phyloP scores from a whole-genome alignment of 495 filamentous ascomycete species.

The Penicillium canariense region DNA sequence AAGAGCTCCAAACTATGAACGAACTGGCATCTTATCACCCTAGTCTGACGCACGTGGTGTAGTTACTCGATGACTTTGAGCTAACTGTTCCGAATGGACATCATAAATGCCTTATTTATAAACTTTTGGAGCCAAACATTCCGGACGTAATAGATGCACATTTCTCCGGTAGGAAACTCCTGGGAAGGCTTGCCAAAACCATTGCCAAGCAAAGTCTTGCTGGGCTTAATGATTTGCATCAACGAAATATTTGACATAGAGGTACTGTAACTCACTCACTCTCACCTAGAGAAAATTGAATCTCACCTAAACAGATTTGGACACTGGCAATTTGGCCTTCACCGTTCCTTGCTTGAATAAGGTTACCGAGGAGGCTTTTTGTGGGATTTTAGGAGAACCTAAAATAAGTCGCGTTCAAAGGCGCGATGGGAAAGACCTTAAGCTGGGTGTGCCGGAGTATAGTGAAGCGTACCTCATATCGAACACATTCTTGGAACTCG shows the following conservation, averaged over 20 bases:
- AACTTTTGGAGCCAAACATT: conserved; percentile 43
- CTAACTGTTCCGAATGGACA: conserved; percentile 43
- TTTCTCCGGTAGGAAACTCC: conserved; percentile 35
- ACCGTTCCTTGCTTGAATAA: conserved; percentile 22
- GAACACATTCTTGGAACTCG: conserved; percentile 19
- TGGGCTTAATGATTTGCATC: conserved; percentile 42
- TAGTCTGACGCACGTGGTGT: conserved; percentile 25
- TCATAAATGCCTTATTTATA: conserved; percentile 47
- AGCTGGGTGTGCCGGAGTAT: conserved; percentile 34
- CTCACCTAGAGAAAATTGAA: conserved; percentile 6
- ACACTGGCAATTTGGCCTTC: conserved; percentile 50
- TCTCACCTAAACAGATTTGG: conserved; percentile 36
- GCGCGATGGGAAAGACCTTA: conserved; percentile 30
- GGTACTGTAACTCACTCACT: conserved; percentile 27
- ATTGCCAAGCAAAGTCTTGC: conserved; percentile 43
- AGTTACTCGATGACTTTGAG: conserved; percentile 40
- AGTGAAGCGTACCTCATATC: conserved; percentile 5
- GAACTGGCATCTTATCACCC: conserved; percentile 20
- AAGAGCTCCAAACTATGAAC: conserved; percentile 28
- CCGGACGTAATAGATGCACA: conserved; percentile 26
- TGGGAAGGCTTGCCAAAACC: conserved; percentile 38
- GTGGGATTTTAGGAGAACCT: conserved; percentile 36
- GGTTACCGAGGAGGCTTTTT: conserved; percentile 27
- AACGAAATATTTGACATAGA: conserved; percentile 42
- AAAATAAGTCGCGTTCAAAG: conserved; percentile 33